Base-by-base conservation (phyloP, 2,329 filamentous ascomycete genomes). In the Mariannaea sp. region DNA sequence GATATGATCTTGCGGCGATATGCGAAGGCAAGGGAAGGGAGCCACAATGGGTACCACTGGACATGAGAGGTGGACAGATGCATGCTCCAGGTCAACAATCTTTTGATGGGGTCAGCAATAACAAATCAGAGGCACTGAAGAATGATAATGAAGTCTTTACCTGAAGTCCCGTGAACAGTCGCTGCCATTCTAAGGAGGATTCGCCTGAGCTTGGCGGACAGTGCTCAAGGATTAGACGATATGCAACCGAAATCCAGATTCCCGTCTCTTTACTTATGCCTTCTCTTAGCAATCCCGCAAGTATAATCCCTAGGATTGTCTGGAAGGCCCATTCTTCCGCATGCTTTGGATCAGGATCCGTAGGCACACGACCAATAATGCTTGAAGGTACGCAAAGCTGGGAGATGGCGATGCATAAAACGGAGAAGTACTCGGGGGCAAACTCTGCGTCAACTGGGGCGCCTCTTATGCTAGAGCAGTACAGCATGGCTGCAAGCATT, bases 71-170 rank as follows among this genome's bases (percentile, higher is more conserved):
- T 75, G 72, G 5, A 76, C 67, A 10, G 73, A 75, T 2, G 74
- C 73, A 53, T 77, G 74, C 56, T 77, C 74, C 7, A 77, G 65
- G 36, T 77, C 74, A 20, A 77, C 71, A 30, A 76, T 77, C 64
- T n/a, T n/a, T n/a, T n/a, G n/a, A n/a, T n/a, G n/a, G n/a, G n/a
- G n/a, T n/a, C n/a, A n/a, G n/a, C n/a, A n/a, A n/a, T n/a, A n/a
- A n/a, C n/a, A n/a, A n/a, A n/a, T n/a, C n/a, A n/a, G n/a, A n/a
- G n/a, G n/a, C n/a, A n/a, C n/a, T n/a, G n/a, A n/a, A n/a, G n/a
- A n/a, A n/a, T n/a, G n/a, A n/a, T n/a, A n/a, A n/a, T n/a, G n/a
- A n/a, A n/a, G n/a, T n/a, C n/a, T n/a, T n/a, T n/a, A n/a, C n/a
- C n/a, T 63, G 64, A 17, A 66, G 43, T 3, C 69, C 69, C 7